Evolutionary conservation across 2,329 filamentous ascomycete genomes (phyloP), one percentile per base, ranked within the genome.

Genomic region (Colletotrichum sansevieriae): DNA sequence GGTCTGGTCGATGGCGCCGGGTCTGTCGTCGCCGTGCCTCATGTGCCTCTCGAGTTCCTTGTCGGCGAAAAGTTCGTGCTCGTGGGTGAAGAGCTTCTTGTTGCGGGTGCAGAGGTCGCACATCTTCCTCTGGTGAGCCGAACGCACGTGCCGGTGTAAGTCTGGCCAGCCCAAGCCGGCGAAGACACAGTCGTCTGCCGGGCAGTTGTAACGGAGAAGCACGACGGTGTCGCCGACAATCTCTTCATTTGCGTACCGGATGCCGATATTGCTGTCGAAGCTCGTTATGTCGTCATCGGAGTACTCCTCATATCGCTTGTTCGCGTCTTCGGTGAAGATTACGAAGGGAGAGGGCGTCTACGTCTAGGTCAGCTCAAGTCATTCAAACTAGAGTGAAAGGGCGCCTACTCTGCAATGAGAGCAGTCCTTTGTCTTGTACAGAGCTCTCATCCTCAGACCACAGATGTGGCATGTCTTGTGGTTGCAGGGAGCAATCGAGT

Each of bases 21-120:
- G 95, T 72, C 91, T 91, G 77, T 98, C 93, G 75, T 99, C 96
- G 66, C 96, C 96, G 71, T 91, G 90, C 71, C 89, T 92, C 86
- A 98, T 97, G 78, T 99, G 96, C 75, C 89, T 92, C 73, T 92
- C 90, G 57, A 98, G 84, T 73, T 95, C 93, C 71, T 90, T 88
- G 70, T 90, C 87, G 1, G 92, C 91, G 78, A 98, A 98, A 1
- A 99, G 86, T 71, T 97, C 93, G 77, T 99, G 96, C 80, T 99
- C 96, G 80, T 99, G 96, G 1, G 96, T 98, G 75, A 99, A 99
- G 39, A 98, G 94, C 77, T 97, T 98, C 82, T 99, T 99, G 83
- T 98, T 95, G 69, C 94, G 86, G 7, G 95, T 87, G 80, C 95
- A 98, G 11, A 97, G 85, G 78, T 97, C 94, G 79, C 92, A 97